Evolutionary conservation across 2,329 filamentous ascomycete genomes (phyloP).

Genomic region (Colletotrichum neosansevieriae): DNA sequence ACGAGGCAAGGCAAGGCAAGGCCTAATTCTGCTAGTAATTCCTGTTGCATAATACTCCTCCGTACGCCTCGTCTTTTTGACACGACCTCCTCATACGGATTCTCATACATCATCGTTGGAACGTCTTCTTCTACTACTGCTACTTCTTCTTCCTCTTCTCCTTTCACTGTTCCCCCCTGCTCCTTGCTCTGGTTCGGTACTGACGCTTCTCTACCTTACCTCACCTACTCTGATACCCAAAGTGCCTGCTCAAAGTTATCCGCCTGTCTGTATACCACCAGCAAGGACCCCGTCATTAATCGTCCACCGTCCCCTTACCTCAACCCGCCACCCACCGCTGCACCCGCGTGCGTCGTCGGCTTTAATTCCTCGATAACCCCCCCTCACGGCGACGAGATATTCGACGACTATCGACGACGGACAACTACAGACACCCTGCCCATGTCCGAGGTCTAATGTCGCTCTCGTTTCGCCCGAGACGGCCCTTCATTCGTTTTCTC

Average conservation of each 20-base stretch:
- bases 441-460: constrained; percentile 24
- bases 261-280: neutral
- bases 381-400: constrained; percentile 1
- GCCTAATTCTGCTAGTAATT: constrained; percentile 1
- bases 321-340: neutral
- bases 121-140: neutral
- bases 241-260: no score
- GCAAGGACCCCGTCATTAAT: neutral
- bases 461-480: constrained; percentile 3
- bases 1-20: neutral
- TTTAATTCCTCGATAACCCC: constrained; percentile 3
- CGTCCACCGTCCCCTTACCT: neutral
- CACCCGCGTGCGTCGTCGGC: neutral
- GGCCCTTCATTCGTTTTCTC: constrained; percentile 18
- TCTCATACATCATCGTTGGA: constrained; percentile 33
- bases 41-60: constrained; percentile 36
- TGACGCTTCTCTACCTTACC: neutral
- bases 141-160: neutral
- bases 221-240: neutral
- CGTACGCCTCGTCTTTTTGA: constrained; percentile 35
- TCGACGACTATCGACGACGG: constrained; percentile 1
- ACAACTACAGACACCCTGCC: neutral
- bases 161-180: neutral
- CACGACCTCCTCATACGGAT: constrained; percentile 28
- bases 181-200: constrained; percentile 1